Base-by-base conservation (phyloP, 2,329 filamentous ascomycete genomes). In the Zymoseptoria tritici region DNA sequence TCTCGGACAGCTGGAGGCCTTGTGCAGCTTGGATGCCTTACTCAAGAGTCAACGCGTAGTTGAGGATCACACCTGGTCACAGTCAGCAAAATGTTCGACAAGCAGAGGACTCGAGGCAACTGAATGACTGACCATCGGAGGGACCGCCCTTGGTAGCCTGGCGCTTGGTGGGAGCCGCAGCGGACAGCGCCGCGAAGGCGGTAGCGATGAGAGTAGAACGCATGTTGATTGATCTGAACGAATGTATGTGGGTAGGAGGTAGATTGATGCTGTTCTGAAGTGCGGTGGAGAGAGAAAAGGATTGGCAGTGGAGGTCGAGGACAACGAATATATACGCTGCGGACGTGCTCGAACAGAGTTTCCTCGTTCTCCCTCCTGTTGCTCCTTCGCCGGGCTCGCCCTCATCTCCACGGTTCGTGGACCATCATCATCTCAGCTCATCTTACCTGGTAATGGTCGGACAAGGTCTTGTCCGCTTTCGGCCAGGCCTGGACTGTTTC, bases 31-130 rank as follows among this genome's bases (percentile, higher is more conserved):
- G n/a, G n/a, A n/a, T n/a, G n/a, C n/a, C n/a, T n/a, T 26, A 26
- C 68, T 78, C 76, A 2, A 78, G 75, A 5, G 76, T 77, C 26
- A 78, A 66, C 5, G 76, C 76, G 60, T 77, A 78, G 69, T 77
- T 75, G 64, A 78, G n/a, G n/a, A n/a, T n/a, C n/a, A n/a, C n/a
- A n/a, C n/a, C n/a, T n/a, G n/a, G n/a, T n/a, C n/a, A n/a, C n/a
- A n/a, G n/a, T n/a, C n/a, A n/a, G n/a, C n/a, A n/a, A n/a, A n/a
- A n/a, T n/a, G n/a, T n/a, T n/a, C n/a, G n/a, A n/a, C n/a, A n/a
- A n/a, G n/a, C n/a, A n/a, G n/a, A n/a, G n/a, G n/a, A n/a, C n/a
- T n/a, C n/a, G n/a, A n/a, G n/a, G n/a, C n/a, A n/a, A n/a, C n/a
- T n/a, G n/a, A n/a, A n/a, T n/a, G n/a, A n/a, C n/a, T n/a, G n/a